Evolutionary conservation across 257 asterid genomes (phyloP), one percentile per base, ranked within the genome.

Genomic region (Agastache rugosa): DNA sequence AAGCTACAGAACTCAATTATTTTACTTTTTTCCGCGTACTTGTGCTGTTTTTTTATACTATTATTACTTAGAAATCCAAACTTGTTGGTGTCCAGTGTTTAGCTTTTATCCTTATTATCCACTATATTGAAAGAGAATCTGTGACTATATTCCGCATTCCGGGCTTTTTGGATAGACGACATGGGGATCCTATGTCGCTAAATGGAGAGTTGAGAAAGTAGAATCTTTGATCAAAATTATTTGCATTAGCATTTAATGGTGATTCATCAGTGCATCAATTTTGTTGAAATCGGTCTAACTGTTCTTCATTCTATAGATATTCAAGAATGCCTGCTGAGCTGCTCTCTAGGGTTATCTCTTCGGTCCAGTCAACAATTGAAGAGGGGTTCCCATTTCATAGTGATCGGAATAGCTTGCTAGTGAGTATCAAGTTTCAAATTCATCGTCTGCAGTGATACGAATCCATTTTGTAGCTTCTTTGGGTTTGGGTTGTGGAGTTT

Each of bases 271-370:
- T 67, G 50, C 70, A 71, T 45, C 29, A 76, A 41, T 59, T 58
- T 47, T 71, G 56, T 62, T 62, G 34, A 73, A 60, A 68, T 48
- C 53, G 67, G 78, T 75, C 39, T 75, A 59, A 64, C 53, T 75
- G 72, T 54, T 34, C 62, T 58, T 75, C 47, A 47, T 78, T 79
- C 27, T 71, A 44, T 84, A 93, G 98, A 77, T 93, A 93, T 82
- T 82, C 92, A 63, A 86, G 98, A 85, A 93, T 93, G 98, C 88
- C 97, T 15, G 66, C 64, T 3, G 96, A 91, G 77, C 88, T 93
- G 80, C 88, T 93, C 84, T 75, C 90, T 41, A 75, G 75, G 59
- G 88, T 90, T 71, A 81, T 93, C 77, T 81, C 90, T 74, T 83
- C 97, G 48, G 73, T 90, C 82, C 91, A 74, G 75, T 88, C 83